Evolutionary conservation across 306 rosid genomes (phyloP).

Genomic region (Cajanus cajan): DNA sequence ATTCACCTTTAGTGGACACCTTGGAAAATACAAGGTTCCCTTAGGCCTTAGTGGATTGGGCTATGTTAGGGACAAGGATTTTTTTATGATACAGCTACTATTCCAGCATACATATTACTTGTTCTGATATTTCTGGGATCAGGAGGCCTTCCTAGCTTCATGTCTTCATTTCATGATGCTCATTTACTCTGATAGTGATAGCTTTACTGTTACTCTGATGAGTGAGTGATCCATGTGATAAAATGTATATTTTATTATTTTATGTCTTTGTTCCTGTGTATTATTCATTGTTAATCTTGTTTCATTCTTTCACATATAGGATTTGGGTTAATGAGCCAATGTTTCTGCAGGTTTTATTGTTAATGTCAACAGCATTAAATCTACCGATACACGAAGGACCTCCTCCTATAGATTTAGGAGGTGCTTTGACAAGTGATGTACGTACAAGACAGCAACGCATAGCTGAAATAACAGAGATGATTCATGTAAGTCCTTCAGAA

Average conservation of each 20-base stretch:
- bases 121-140: constrained; percentile 18
- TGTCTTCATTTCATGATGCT: not conserved
- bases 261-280: not conserved
- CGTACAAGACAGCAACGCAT: constrained; percentile 82
- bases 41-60: constrained; percentile 11
- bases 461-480: constrained; percentile 98
- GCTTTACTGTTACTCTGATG: not conserved
- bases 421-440: constrained; percentile 51
- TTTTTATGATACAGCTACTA: not conserved
- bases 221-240: too few species aligned
- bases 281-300: not conserved
- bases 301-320: not conserved
- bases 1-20: not conserved
- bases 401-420: constrained; percentile 42
- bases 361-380: constrained; percentile 84
- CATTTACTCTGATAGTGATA: not conserved
- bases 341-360: constrained; percentile 72
- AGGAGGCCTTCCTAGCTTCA: not conserved
- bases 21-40: constrained; percentile 1
- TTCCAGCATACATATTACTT: not conserved
- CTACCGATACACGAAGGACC: constrained; percentile 40
- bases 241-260: not conserved
- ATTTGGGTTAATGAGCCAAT: constrained; percentile 16
- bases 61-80: not conserved
- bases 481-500: constrained; percentile 73